Evolutionary conservation across 1,284 basidiomycete species (phyloP), one percentile per base, ranked within the genome.

Genomic region (Thelephora terrestris): DNA sequence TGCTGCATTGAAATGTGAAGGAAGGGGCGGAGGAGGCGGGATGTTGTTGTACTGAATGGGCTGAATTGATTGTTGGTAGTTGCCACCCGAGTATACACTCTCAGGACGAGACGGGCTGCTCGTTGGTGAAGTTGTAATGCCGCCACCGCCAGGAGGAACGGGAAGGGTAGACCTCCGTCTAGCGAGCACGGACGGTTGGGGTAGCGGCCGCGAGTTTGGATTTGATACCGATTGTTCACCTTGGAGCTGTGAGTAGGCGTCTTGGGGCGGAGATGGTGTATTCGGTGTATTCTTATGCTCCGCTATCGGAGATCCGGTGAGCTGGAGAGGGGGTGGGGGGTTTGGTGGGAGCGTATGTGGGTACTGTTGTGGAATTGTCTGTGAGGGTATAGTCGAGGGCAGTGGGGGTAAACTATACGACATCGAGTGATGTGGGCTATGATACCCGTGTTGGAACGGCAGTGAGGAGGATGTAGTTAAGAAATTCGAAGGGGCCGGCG

Each of bases 161-260:
- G 58, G 57, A 4, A 60, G 47, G 5, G 54, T 57, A 2, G 57
- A 57, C 38, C 54, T 53, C 23, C 57, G 51, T 16, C 54, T 52
- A 9, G 39, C 23, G 36, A 37, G 2, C 16, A 35, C 47, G 34
- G 55, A 53, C 5, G 58, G 60, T 48, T 65, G 70, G 23, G 81
- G 81, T 10, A 84, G 62, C 17, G 81, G 81, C 45, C 81, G 70
- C 17, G 79, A 80, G 12, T 69, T 66, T 3, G 58, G 54, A 43
- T 64, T 59, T 25, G 64, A 65, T 39, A 58, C 61, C 35, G 62
- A 58, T 24, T 60, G 66, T 47, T 55, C 65, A 43, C 59, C 66
- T 16, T 61, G 67, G 45, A 60, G 58, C 38, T 61, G 57, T 35
- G 64, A 61, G 14, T 62, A 57, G 6, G 63, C 61, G 49, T 69